Base-by-base conservation (phyloP, 1,139 yeast species). In the Geotrichum phurueaensis region DNA sequence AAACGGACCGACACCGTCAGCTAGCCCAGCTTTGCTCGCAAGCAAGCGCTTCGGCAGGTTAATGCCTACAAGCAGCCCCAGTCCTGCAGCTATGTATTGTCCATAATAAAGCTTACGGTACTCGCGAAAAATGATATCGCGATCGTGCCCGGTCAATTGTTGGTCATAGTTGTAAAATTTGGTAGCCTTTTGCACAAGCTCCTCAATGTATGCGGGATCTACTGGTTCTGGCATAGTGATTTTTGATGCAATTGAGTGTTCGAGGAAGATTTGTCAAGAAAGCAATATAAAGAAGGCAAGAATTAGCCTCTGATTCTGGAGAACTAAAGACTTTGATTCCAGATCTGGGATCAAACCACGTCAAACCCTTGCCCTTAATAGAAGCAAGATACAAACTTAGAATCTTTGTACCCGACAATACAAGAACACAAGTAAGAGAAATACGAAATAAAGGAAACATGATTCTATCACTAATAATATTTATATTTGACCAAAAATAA, bases 51-150 rank as follows among this genome's bases (percentile, higher is more conserved):
- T 56, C 9, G 62, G 62, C 15, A 51, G 45, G 5, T 22, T 23
- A 12, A 59, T 45, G 33, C 62, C 62, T 7, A 45, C 47, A 3
- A 27, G 56, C 33, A 59, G 29, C 3, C 62, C 62, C 0, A 51
- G 47, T 12, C 49, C 49, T 10, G 59, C 59, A 12, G 59, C 62
- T 20, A 29, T 57, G 33, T 59, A 59, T 53, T 59, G 62, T 18
- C 56, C 50, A 56, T 39, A 53, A 59, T 53, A 53, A n/a, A 50
- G 55, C 29, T 45, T 45, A 13, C 62, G 47, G 52, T 39, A 59
- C 6, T 59, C 62, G 22, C 54, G 54, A 43, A 43, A 53, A 20
- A 59, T 20, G 3, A 47, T 25, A 22, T 31, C 56, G 20, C 62
- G 43, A 49, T 59, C 62, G 13, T 59, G 56, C n/a, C 33, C 52